Conservation (phyloP, 2,329 filamentous ascomycete species). For the Diaporthe vexans region DNA sequence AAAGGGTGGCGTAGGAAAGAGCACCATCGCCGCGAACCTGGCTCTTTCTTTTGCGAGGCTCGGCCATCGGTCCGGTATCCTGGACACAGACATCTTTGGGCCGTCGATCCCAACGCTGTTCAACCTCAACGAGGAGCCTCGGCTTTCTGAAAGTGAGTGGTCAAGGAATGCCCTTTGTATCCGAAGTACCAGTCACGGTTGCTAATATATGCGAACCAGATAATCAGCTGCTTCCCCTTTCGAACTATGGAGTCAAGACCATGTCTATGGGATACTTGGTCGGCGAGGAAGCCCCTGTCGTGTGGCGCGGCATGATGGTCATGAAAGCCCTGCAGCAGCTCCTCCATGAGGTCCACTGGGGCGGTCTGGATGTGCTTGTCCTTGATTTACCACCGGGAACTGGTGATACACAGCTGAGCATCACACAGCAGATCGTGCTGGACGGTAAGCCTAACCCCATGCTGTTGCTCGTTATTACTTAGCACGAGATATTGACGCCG, state of each 20-base stretch:
- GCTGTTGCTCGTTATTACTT: not conserved
- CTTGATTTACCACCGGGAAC: slow-evolving; percentile 95
- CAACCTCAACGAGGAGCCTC: slow-evolving; percentile 83
- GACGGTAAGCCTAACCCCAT: slow-evolving; percentile 70
- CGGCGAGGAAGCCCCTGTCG: slow-evolving; percentile 83
- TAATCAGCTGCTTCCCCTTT: slow-evolving; percentile 87
- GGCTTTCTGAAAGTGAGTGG: slow-evolving; percentile 78
- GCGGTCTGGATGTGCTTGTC: slow-evolving; percentile 87
- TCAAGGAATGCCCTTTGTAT: not conserved
- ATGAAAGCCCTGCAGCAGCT: slow-evolving; percentile 98
- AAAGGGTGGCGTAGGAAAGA: slow-evolving; percentile 98
- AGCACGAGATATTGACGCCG: too few species aligned
- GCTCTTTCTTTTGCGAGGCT: slow-evolving; percentile 87
- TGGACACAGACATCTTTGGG: slow-evolving; percentile 97
- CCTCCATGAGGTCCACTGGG: slow-evolving; percentile 96
- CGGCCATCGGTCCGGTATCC: slow-evolving; percentile 86
- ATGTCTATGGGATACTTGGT: slow-evolving; percentile 99
- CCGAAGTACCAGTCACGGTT: not conserved
- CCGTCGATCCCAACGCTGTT: slow-evolving; percentile 94
- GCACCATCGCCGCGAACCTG: slow-evolving; percentile 90
- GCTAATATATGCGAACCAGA: slow-evolving; percentile 58
- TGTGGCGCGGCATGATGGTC: slow-evolving; percentile 97
- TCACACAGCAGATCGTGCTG: slow-evolving; percentile 92
- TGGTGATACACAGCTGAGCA: slow-evolving; percentile 95
- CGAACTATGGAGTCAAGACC: slow-evolving; percentile 95